Evolutionary conservation across 352 stramenopile species (phyloP).

Genomic region (Phytophthora sojae): DNA sequence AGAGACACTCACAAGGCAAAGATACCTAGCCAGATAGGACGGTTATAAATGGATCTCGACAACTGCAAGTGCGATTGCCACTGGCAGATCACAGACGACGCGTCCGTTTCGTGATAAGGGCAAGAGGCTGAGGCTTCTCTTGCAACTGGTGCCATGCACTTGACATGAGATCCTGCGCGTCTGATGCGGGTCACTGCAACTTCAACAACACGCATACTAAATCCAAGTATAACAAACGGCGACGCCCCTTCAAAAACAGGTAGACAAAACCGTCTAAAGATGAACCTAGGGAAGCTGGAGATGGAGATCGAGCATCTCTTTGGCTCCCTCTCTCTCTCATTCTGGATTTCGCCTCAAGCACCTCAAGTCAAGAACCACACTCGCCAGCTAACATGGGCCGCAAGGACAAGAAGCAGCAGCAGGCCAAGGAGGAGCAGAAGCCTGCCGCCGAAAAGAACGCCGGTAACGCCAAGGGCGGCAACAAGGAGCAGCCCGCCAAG

Average conservation of each 20-base stretch:
- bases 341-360: slow-evolving; percentile 17
- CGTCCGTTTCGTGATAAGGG: neutral
- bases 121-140: neutral
- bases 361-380: slow-evolving; percentile 18
- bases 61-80: neutral
- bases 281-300: neutral
- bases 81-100: neutral
- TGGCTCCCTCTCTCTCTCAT: slow-evolving; percentile 9
- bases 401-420: slow-evolving; percentile 41
- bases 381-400: slow-evolving; percentile 32
- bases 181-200: neutral
- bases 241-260: neutral
- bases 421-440: slow-evolving; percentile 23
- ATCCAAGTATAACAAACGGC: neutral
- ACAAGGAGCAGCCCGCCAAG: slow-evolving; percentile 28
- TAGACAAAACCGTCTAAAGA: neutral
- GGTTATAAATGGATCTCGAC: neutral
- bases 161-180: neutral
- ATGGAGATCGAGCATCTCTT: neutral
- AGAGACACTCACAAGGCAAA: neutral
- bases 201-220: neutral
- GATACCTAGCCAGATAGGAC: neutral
- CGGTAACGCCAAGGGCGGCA: slow-evolving; percentile 24
- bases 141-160: neutral
- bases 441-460: slow-evolving; percentile 30